phyloP scores from a whole-genome alignment of 2,329 filamentous ascomycete species.

The Aphanoascus verrucosus region DNA sequence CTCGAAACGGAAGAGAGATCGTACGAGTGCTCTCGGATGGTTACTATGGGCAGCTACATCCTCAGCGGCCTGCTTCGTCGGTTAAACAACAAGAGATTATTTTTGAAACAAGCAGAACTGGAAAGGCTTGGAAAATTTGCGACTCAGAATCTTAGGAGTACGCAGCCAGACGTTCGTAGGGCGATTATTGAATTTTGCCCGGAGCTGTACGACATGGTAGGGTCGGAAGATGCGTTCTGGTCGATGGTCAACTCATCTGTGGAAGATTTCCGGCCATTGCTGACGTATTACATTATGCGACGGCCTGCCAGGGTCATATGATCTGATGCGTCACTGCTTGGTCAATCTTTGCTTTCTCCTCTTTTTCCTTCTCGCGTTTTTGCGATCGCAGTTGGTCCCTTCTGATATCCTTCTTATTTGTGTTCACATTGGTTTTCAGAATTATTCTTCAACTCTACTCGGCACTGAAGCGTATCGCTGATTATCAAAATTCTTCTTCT shows the following conservation, averaged over 20 bases:
- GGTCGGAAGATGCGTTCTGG: slow-evolving; percentile 22
- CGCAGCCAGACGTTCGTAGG: slow-evolving; percentile 30
- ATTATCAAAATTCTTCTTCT: neutral
- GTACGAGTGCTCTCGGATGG: slow-evolving; percentile 25
- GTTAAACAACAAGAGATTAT: slow-evolving; percentile 18
- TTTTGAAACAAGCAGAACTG: slow-evolving; percentile 16
- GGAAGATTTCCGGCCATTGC: slow-evolving; percentile 26
- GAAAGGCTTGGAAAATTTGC: slow-evolving; percentile 28
- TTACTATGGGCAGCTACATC: slow-evolving; percentile 28
- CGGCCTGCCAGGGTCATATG: slow-evolving; percentile 6
- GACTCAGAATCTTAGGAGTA: slow-evolving; percentile 24
- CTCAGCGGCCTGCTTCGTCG: slow-evolving; percentile 22
- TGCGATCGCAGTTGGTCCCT: neutral
- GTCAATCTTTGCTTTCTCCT: neutral
- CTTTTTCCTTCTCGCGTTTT: neutral
- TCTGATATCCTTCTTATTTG: slow-evolving; percentile 1
- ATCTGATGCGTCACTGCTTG: neutral
- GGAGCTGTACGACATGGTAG: slow-evolving; percentile 22
- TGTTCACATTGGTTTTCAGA: neutral
- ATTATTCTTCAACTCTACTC: neutral
- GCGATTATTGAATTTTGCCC: slow-evolving; percentile 30
- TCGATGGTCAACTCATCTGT: slow-evolving; percentile 24
- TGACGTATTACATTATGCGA: slow-evolving; percentile 29
- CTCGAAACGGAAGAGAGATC: slow-evolving; percentile 25
- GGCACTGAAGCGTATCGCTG: neutral